A percentile compares a stretch with the other conserved stretches of the same genome.
Conservation (phyloP, 2,329 filamentous ascomycete species). For the Macrophomina pseudophaseolina region DNA sequence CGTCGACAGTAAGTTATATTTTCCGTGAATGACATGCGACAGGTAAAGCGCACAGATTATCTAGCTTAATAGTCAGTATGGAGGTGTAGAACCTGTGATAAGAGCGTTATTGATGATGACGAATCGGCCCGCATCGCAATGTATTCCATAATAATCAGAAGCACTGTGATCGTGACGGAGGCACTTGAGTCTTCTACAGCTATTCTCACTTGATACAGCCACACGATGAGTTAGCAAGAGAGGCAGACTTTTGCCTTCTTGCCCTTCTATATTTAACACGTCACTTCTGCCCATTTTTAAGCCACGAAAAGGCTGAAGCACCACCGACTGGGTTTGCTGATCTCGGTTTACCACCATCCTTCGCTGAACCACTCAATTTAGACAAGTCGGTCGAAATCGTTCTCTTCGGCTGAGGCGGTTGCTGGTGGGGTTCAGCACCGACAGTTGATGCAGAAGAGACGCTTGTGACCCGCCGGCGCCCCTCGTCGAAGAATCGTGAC, state of each 20-base stretch:
- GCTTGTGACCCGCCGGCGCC: constrained; percentile 40
- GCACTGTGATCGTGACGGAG: no score
- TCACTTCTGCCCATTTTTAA: constrained; percentile 57
- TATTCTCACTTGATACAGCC: no score
- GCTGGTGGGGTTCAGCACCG: constrained; percentile 21
- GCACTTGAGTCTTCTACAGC: no score
- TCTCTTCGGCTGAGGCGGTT: constrained; percentile 12
- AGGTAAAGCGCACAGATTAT: no score
- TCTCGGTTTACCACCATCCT: constrained; percentile 5
- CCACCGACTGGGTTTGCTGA: constrained; percentile 78
- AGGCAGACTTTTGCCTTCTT: neutral
- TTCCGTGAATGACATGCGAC: no score
- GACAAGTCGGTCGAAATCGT: constrained; percentile 21
- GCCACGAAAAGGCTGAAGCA: constrained; percentile 94
- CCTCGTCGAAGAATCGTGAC: constrained; percentile 55
- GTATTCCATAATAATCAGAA: no score
- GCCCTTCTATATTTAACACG: no score
- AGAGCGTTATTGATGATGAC: no score
- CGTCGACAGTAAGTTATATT: no score
- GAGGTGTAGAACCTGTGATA: no score
- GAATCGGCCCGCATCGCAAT: no score
- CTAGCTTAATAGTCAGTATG: no score
- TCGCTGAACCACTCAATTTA: neutral
- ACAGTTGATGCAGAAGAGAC: constrained; percentile 25
- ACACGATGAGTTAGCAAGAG: neutral